A percentile compares a stretch with the other conserved stretches of the same genome.
These are phyloP conservation scores for Silene latifolia DNA, from an alignment of 148 eudicot genomes.

Conservation along the genomic window DNA sequence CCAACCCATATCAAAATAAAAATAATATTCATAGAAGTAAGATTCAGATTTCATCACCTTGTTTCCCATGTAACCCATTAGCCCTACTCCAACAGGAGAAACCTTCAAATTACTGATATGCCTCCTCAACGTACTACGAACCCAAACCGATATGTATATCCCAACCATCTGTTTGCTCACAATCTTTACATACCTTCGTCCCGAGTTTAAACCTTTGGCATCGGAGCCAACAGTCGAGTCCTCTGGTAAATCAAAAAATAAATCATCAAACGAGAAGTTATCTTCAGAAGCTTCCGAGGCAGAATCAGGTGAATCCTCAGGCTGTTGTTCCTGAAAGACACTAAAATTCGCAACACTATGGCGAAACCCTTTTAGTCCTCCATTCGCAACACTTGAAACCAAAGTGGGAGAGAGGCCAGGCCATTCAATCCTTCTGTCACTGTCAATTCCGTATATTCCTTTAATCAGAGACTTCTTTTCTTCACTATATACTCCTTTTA, in stretches of 20 bases:
- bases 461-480: slow-evolving; percentile 40
- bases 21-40: background rate
- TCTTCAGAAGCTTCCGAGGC: slow-evolving; percentile 44
- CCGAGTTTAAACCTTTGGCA: slow-evolving; percentile 13
- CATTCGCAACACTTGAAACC: slow-evolving; percentile 32
- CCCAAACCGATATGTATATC: slow-evolving; percentile 87
- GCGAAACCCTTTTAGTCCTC: slow-evolving; percentile 44
- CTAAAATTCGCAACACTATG: slow-evolving; percentile 48
- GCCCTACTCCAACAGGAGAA: slow-evolving; percentile 88
- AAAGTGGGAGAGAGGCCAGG: slow-evolving; percentile 48
- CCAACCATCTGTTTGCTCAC: slow-evolving; percentile 99
- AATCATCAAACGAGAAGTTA: slow-evolving; percentile 37
- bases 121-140: slow-evolving; percentile 66
- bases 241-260: slow-evolving; percentile 14
- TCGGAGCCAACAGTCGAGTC: slow-evolving; percentile 3
- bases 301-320: slow-evolving; percentile 37
- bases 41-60: slow-evolving; percentile 63
- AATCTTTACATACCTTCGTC: slow-evolving; percentile 57
- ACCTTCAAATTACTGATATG: slow-evolving; percentile 74
- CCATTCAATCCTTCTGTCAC: slow-evolving; percentile 61
- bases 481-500: slow-evolving; percentile 13
- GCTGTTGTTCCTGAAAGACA: slow-evolving; percentile 33
- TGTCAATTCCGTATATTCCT: slow-evolving; percentile 47
- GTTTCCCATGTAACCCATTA: slow-evolving; percentile 99
- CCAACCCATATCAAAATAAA: too few species aligned